Conservation (phyloP, 2,329 filamentous ascomycete species). For the Samsoniella hepiali region DNA sequence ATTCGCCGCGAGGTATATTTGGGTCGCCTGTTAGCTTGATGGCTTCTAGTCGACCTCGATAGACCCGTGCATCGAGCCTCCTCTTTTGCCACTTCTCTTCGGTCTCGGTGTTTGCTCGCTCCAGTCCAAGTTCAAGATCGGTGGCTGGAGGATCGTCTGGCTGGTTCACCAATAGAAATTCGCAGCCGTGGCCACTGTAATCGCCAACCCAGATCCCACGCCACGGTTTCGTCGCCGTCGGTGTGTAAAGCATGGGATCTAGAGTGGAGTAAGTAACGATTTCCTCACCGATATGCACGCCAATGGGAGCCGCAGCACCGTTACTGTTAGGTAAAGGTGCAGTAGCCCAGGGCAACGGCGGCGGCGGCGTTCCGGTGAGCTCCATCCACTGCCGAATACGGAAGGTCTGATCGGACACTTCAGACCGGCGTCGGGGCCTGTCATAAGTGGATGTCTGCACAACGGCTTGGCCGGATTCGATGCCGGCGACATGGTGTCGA, state of each 20-base stretch:
- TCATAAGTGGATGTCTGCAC: constrained; percentile 28
- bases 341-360: constrained; percentile 31
- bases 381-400: constrained; percentile 75
- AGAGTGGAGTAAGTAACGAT: constrained; percentile 68
- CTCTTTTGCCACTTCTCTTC: constrained; percentile 45
- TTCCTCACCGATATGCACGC: constrained; percentile 52
- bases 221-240: constrained; percentile 75
- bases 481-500: constrained; percentile 46
- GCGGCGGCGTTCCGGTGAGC: constrained; percentile 42
- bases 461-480: constrained; percentile 26
- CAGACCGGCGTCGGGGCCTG: constrained; percentile 46
- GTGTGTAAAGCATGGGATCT: constrained; percentile 71
- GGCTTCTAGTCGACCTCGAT: constrained; percentile 70
- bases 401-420: constrained; percentile 69
- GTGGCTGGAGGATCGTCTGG: constrained; percentile 46
- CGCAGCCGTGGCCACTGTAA: constrained; percentile 82
- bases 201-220: constrained; percentile 92
- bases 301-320: constrained; percentile 29
- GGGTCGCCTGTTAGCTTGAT: constrained; percentile 91
- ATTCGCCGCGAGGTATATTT: constrained; percentile 83
- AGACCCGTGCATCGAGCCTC: constrained; percentile 46
- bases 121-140: constrained; percentile 40
- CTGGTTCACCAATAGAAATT: constrained; percentile 82
- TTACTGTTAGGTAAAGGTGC: constrained; percentile 25
- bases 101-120: constrained; percentile 40